Conservation (phyloP, 2,329 filamentous ascomycete species). For the Aspergillus sp. region DNA sequence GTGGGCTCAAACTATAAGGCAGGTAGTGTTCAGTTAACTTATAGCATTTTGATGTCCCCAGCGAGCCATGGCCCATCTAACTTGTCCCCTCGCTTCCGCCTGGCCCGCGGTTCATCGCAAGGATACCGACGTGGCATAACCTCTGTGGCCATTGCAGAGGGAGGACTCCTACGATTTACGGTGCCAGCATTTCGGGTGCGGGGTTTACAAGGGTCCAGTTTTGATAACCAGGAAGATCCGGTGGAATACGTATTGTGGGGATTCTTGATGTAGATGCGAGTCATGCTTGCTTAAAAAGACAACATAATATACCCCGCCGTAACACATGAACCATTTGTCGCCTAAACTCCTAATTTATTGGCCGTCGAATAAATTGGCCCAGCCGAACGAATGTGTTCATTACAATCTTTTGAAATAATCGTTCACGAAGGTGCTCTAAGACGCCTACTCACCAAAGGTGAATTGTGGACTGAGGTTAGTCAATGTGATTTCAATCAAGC, state of each 20-base stretch:
- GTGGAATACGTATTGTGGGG: not conserved
- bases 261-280: not conserved
- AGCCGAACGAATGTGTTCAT: too few relatives aligned
- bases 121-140: not conserved
- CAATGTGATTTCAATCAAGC: too few relatives aligned
- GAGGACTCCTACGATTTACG: not conserved
- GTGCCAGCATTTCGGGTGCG: not conserved
- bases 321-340: not conserved
- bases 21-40: not conserved
- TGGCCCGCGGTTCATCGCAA: not conserved
- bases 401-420: too few relatives aligned
- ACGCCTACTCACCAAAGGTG: too few relatives aligned
- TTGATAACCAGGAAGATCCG: not conserved
- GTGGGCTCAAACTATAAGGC: not conserved
- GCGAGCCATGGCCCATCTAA: not conserved
- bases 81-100: not conserved
- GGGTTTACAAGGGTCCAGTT: not conserved
- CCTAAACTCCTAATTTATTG: not conserved
- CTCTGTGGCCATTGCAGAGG: not conserved
- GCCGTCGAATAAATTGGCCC: too few relatives aligned
- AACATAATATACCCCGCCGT: not conserved
- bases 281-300: not conserved
- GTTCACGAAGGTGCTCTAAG: too few relatives aligned
- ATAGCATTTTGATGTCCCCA: not conserved
- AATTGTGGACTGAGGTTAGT: too few relatives aligned